A percentile compares a stretch with the other conserved stretches of the same genome.
These are phyloP conservation scores for Dryas alaskensis DNA, from an alignment of 306 rosid species.

Conservation along the genomic window DNA sequence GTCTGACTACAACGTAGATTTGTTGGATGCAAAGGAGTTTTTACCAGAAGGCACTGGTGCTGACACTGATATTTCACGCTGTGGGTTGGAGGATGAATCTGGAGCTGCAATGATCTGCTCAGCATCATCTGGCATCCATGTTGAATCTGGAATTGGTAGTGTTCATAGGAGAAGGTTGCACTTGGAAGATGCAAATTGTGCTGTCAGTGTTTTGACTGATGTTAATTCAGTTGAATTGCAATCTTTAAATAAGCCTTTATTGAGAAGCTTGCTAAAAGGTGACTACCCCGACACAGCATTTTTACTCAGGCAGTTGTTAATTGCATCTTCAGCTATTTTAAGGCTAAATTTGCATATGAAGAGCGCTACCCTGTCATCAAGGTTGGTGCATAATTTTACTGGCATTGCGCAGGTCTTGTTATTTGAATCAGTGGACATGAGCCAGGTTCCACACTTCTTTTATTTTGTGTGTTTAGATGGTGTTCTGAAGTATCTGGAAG, in stretches of 20 bases:
- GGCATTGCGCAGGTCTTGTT: conserved; percentile 60
- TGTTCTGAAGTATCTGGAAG: conserved; percentile 67
- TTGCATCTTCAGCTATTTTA: conserved; percentile 65
- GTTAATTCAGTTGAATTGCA: conserved; percentile 45
- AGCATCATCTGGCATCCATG: conserved; percentile 33
- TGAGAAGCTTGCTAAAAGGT: conserved; percentile 64
- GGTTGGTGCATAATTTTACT: conserved; percentile 42
- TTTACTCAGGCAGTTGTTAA: conserved; percentile 67
- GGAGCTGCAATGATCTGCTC: conserved; percentile 34
- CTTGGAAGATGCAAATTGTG: conserved; percentile 35
- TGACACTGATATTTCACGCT: conserved; percentile 33
- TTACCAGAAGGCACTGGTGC: conserved; percentile 14
- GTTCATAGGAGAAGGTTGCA: conserved; percentile 28
- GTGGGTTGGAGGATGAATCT: conserved; percentile 22
- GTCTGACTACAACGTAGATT: conserved; percentile 16
- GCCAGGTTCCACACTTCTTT: conserved; percentile 54
- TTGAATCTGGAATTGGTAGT: conserved; percentile 25
- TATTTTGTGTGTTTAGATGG: conserved; percentile 80
- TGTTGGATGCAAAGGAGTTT: conserved; percentile 23
- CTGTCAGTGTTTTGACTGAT: conserved; percentile 44
- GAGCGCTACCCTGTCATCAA: conserved; percentile 41
- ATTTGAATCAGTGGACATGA: conserved; percentile 55
- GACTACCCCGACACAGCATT: conserved; percentile 54
- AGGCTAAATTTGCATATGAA: conserved; percentile 54
- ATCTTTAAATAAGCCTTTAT: conserved; percentile 49